A percentile compares a stretch with the other conserved stretches of the same genome.
phyloP scores from a whole-genome alignment of 1,284 basidiomycete species.

The Agroathelia rolfsii region DNA sequence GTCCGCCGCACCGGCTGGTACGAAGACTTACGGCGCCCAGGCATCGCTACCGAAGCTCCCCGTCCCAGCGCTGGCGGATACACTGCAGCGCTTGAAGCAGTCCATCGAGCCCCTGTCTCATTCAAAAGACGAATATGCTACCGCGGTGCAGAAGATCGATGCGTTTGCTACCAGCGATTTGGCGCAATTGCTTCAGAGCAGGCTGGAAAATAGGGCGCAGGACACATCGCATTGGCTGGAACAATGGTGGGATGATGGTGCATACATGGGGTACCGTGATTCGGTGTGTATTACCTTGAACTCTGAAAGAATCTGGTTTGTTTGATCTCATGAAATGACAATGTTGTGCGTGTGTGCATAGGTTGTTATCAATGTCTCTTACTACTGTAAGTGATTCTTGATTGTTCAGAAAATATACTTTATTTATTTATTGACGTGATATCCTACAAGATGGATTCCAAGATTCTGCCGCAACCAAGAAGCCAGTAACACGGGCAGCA shows the following conservation, averaged over 20 bases:
- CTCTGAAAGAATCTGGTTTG: no score
- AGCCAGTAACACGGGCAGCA: conserved; percentile 65
- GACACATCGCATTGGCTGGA: conserved; percentile 81
- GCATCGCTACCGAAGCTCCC: conserved; percentile 75
- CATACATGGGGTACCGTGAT: conserved; percentile 81
- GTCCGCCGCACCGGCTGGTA: conserved; percentile 29
- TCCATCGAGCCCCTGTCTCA: conserved; percentile 71
- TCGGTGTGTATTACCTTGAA: conserved; percentile 71
- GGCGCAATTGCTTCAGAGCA: conserved; percentile 68
- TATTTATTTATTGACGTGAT: no score
- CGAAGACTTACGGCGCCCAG: no score
- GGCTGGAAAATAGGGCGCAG: conserved; percentile 68
- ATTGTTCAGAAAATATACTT: no score
- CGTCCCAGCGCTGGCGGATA: conserved; percentile 74
- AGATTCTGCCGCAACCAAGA: conserved; percentile 46
- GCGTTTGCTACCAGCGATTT: conserved; percentile 66
- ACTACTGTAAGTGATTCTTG: conserved; percentile 50
- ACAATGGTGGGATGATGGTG: conserved; percentile 97
- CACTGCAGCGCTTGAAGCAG: conserved; percentile 80
- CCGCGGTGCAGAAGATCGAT: conserved; percentile 52
- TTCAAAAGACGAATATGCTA: conserved; percentile 53
- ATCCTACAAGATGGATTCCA: conserved; percentile 78
- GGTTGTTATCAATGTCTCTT: conserved; percentile 77
- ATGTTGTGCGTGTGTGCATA: conserved; percentile 19
- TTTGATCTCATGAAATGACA: not conserved